Percentiles rank a stretch among this genome's conserved stretches.
These are phyloP conservation scores for Actinomortierella ambigua DNA, from an alignment of 371 early-diverging fungal species.

Conservation along the genomic window DNA sequence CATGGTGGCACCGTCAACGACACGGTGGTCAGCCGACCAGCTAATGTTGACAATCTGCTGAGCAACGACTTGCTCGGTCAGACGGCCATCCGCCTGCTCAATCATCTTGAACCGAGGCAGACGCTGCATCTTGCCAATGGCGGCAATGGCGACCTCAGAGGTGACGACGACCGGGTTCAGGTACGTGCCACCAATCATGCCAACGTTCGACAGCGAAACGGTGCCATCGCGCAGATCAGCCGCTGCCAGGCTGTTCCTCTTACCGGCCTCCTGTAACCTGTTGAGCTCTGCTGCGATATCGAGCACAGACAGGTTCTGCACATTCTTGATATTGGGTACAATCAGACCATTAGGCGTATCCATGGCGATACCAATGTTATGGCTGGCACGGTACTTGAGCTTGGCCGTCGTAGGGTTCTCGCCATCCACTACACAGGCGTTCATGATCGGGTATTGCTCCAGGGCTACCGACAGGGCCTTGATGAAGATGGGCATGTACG, in stretches of 20 bases:
- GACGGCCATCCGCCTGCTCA: slow-evolving; percentile 48
- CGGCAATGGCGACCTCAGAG: slow-evolving; percentile 90
- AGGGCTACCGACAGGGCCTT: slow-evolving; percentile 91
- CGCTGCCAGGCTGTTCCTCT: slow-evolving; percentile 63
- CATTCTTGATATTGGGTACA: slow-evolving; percentile 95
- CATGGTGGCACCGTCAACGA: slow-evolving; percentile 97
- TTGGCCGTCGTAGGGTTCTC: slow-evolving; percentile 56
- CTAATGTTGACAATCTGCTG: slow-evolving; percentile 80
- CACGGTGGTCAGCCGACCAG: slow-evolving; percentile 96
- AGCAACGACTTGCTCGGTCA: slow-evolving; percentile 68
- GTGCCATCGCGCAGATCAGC: slow-evolving; percentile 87
- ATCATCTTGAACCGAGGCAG: slow-evolving; percentile 82
- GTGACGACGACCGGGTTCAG: slow-evolving; percentile 92
- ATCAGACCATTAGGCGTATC: slow-evolving; percentile 94
- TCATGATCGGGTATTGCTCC: slow-evolving; percentile 86
- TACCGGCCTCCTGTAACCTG: slow-evolving; percentile 75
- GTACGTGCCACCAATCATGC: slow-evolving; percentile 91
- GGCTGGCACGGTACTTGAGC: slow-evolving; percentile 74
- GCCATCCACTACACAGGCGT: slow-evolving; percentile 68
- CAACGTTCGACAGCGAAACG: slow-evolving; percentile 94
- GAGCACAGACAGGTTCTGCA: slow-evolving; percentile 86
- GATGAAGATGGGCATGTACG: slow-evolving; percentile 94
- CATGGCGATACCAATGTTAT: slow-evolving; percentile 97
- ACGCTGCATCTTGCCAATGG: slow-evolving; percentile 84
- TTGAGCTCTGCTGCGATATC: slow-evolving; percentile 90